These are phyloP conservation scores for Backusella liffmaniae DNA, from an alignment of 192 early-diverging fungal genomes.

Conservation along the genomic window DNA sequence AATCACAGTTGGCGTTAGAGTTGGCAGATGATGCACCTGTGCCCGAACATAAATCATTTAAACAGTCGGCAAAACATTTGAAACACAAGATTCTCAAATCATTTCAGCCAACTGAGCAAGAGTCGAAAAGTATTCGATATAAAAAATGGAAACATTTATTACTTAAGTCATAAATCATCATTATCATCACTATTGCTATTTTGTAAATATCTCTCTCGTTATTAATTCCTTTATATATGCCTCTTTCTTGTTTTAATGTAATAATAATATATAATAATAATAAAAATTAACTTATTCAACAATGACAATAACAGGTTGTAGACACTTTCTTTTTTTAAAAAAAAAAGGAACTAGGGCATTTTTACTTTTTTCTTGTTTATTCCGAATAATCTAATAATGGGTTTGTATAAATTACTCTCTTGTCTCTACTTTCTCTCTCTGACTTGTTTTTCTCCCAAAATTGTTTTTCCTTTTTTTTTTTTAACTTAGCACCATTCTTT, in stretches of 20 bases:
- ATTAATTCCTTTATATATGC: neutral
- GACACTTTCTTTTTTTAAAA: neutral
- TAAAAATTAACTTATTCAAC: neutral
- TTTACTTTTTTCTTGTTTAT: neutral
- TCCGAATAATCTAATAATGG: neutral
- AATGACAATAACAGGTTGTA: neutral
- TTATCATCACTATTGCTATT: neutral
- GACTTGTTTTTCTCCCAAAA: neutral
- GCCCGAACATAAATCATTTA: constrained; percentile 1
- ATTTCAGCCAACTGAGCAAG: constrained; percentile 1
- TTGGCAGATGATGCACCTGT: neutral
- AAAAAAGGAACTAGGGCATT: neutral
- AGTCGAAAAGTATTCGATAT: neutral
- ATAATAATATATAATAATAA: neutral
- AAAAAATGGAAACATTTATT: constrained; percentile 1
- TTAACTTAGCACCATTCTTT: no score
- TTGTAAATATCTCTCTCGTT: neutral
- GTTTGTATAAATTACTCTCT: neutral
- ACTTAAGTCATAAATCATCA: neutral
- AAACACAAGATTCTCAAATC: constrained; percentile 1
- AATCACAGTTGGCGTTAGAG: neutral
- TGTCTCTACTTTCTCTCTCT: neutral
- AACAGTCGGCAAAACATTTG: constrained; percentile 4
- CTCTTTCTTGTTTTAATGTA: neutral
- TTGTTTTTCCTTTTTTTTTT: neutral